phyloP scores from a whole-genome alignment of 192 early-diverging fungal genomes.

The Pilobolus umbonatus region DNA sequence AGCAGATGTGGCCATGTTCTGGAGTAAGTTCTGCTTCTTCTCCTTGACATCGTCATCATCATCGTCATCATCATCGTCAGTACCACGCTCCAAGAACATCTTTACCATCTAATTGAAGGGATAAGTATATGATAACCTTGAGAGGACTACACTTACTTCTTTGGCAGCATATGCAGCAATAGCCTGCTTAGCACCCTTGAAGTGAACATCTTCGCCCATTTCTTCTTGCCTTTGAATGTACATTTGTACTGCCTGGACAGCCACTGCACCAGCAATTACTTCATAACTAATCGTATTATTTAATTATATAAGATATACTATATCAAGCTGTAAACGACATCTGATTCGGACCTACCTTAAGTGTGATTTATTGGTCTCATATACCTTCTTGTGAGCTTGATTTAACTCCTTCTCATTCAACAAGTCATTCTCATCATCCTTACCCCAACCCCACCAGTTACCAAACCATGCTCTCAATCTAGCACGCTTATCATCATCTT shows the following conservation, averaged over 20 bases:
- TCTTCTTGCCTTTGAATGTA: constrained; percentile 34
- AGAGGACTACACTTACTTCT: constrained; percentile 3
- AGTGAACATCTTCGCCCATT: constrained; percentile 11
- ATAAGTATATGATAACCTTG: background rate
- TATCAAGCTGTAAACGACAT: background rate
- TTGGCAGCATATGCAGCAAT: constrained; percentile 14
- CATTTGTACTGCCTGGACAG: constrained; percentile 46
- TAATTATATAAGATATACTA: background rate
- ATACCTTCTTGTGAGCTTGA: constrained; percentile 15
- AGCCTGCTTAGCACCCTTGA: constrained; percentile 14
- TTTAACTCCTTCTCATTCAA: constrained; percentile 10
- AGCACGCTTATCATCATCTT: constrained; percentile 14
- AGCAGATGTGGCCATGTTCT: constrained; percentile 27
- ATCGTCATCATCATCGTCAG: constrained; percentile 23
- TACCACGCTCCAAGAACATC: constrained; percentile 24
- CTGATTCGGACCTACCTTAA: constrained; percentile 10
- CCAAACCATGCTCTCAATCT: constrained; percentile 21
- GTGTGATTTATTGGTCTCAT: constrained; percentile 13
- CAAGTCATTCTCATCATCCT: background rate
- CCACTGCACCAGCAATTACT: constrained; percentile 46
- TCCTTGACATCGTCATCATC: constrained; percentile 24
- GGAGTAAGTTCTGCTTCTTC: constrained; percentile 14
- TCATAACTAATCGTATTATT: constrained; percentile 23
- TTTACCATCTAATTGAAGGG: too few relatives aligned
- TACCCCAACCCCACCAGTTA: constrained; percentile 14